These are phyloP conservation scores for Starmerella bacillaris DNA, from an alignment of 805 yeast species.

Conservation along the genomic window DNA sequence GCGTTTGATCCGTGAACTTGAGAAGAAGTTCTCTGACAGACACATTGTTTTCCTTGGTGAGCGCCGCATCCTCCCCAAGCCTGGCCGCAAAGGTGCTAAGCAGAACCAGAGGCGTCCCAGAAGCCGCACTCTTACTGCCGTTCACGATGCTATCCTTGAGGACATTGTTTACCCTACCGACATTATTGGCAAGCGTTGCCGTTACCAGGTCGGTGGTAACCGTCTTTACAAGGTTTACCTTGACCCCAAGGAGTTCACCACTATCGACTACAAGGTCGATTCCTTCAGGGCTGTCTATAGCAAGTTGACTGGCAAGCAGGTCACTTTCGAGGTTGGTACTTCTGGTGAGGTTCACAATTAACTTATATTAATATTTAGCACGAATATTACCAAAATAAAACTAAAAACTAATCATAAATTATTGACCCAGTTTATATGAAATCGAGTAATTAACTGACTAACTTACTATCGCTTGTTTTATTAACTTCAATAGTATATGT, in stretches of 20 bases:
- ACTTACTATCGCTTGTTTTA: no score
- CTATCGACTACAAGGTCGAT: conserved; percentile 96
- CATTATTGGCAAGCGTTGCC: conserved; percentile 96
- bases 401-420: no score
- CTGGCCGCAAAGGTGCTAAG: conserved; percentile 76
- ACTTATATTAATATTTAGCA: no score
- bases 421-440: no score
- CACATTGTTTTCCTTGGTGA: conserved; percentile 98
- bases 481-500: no score
- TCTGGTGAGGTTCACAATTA: conserved; percentile 18
- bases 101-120: conserved; percentile 98
- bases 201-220: conserved; percentile 98
- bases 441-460: no score
- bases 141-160: conserved; percentile 95
- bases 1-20: conserved; percentile 92
- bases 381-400: no score
- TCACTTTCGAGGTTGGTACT: conserved; percentile 69
- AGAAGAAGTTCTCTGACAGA: conserved; percentile 99
- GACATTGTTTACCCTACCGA: conserved; percentile 99
- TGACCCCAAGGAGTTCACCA: conserved; percentile 92
- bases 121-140: conserved; percentile 97
- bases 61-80: conserved; percentile 98
- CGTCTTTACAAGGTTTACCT: conserved; percentile 93
- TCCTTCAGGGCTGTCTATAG: conserved; percentile 97
- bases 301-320: conserved; percentile 99